Evolutionary conservation across 148 eudicot genomes (phyloP), one percentile per base, ranked within the genome.

Genomic region (Simmondsia chinensis): DNA sequence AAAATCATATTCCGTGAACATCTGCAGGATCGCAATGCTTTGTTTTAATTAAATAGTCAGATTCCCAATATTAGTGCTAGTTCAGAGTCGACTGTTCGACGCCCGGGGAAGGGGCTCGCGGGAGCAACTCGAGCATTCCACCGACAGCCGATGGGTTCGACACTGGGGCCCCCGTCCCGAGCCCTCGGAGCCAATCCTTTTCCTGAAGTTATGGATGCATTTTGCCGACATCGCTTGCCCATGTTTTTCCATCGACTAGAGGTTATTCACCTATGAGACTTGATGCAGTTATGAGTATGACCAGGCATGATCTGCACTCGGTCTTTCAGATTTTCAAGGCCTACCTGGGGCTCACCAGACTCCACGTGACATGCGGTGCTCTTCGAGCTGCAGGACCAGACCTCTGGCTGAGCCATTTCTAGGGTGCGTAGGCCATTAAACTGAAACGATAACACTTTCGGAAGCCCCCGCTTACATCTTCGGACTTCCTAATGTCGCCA

Each of bases 181-280:
- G 35, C 35, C 35, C 35, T 32, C 10, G n/a, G 35, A 32, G 35
- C 35, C 35, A n/a, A n/a, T n/a, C n/a, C n/a, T n/a, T n/a, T n/a
- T n/a, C n/a, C n/a, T n/a, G n/a, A n/a, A n/a, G n/a, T 32, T 32
- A 32, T 13, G 35, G 10, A 32, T 32, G n/a, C 35, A 32, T 32
- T 32, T 32, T 3, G 35, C 35, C 4, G 35, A 32, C 35, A 8
- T 32, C 10, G n/a, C 35, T 9, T 32, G 35, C 35, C 35, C n/a
- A 32, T 9, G n/a, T 32, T 32, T 4, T 32, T 32, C 35, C 35
- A 32, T 32, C 10, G 4, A 32, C 35, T 13, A 32, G 4, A 32
- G 35, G 35, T 13, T 32, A 32, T 32, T 32, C 35, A 32, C 35
- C 35, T 32, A 8, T 2, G 35, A 3, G 35, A 32, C 35, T 13